Base-by-base conservation (phyloP, 78 protist species). In the Paratrimastix pyriformis region DNA sequence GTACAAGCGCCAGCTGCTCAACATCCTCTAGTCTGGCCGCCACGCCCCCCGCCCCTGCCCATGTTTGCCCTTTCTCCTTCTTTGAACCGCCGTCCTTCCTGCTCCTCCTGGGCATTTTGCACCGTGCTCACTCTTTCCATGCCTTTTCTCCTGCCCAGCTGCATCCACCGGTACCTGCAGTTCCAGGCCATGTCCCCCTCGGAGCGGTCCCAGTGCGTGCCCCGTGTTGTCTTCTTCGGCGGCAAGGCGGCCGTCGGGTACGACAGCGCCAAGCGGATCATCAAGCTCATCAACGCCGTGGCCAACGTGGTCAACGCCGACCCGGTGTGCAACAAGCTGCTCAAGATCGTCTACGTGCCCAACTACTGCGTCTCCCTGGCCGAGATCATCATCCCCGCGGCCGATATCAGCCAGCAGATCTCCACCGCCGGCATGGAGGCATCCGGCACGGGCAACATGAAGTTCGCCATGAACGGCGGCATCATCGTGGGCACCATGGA, bases 231-330 rank as follows among this genome's bases (percentile, higher is more conserved):
- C 57, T 62, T 91, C 66, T 74, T 94, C 39, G 95, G 88, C 37
- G 98, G 98, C 29, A 94, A 94, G 81, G 94, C 94, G 0, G 98
- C 98, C 5, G 90, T 95, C 33, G 98, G 93, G 9, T 94, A 94
- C 74, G 62, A 84, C 75, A 86, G 65, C 74, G 98, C 98, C 43
- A 94, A 94, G 85, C 21, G 60, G 65, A 88, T 86, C 78, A 91
- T 93, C 82, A 88, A 87, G 68, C 83, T 93, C 52, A 90, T 90
- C 74, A 86, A 79, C 65, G 2, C 46, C 26, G 92, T 93, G 2
- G 91, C 93, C 33, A 54, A 77, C 13, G 91, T 87, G 11, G 76
- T 91, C 71, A 94, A 94, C 79, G 77, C 71, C 70, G 96, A 94
- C 77, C 87, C 90, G 11, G 64, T 50, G 29, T 76, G 77, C 62